Evolutionary conservation across 2,329 filamentous ascomycete genomes (phyloP).

Genomic region (Fusarium buxicola): DNA sequence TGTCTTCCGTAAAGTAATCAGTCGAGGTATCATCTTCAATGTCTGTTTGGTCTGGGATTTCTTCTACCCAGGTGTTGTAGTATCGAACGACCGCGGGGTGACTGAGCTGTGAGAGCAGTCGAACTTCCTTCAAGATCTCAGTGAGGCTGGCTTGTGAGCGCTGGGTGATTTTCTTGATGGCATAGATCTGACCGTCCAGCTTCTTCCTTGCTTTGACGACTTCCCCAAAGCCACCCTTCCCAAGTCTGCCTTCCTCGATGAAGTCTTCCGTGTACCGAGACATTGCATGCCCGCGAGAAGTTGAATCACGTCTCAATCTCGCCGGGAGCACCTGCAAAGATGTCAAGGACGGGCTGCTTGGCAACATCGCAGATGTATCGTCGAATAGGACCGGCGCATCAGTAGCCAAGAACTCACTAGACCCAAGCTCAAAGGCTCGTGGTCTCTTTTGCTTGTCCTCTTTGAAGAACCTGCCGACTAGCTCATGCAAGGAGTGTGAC

Average conservation of each 20-base stretch:
- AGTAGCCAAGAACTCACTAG: conserved; percentile 74
- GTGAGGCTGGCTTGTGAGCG: conserved; percentile 82
- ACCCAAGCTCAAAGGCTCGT: conserved; percentile 79
- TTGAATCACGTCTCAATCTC: conserved; percentile 72
- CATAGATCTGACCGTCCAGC: conserved; percentile 92
- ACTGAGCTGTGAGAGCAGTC: conserved; percentile 90
- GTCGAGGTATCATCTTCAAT: conserved; percentile 69
- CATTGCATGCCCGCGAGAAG: conserved; percentile 60
- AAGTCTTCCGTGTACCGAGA: conserved; percentile 92
- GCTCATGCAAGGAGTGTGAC: conserved; percentile 80
- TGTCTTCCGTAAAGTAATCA: conserved; percentile 57
- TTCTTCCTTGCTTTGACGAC: conserved; percentile 96
- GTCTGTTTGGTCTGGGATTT: conserved; percentile 65
- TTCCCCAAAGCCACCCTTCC: conserved; percentile 95
- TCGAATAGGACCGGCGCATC: conserved; percentile 69
- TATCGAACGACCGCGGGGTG: conserved; percentile 90
- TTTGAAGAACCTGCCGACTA: conserved; percentile 87
- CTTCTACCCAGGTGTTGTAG: conserved; percentile 94
- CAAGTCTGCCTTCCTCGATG: conserved; percentile 87
- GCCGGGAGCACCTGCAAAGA: conserved; percentile 58
- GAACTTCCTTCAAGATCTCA: conserved; percentile 86
- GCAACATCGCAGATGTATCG: conserved; percentile 54
- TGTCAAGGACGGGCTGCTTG: conserved; percentile 56
- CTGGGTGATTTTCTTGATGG: conserved; percentile 95
- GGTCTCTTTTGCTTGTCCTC: conserved; percentile 85